These are phyloP conservation scores for Zasmidium cellare DNA, from an alignment of 2,329 filamentous ascomycete species.

Conservation along the genomic window DNA sequence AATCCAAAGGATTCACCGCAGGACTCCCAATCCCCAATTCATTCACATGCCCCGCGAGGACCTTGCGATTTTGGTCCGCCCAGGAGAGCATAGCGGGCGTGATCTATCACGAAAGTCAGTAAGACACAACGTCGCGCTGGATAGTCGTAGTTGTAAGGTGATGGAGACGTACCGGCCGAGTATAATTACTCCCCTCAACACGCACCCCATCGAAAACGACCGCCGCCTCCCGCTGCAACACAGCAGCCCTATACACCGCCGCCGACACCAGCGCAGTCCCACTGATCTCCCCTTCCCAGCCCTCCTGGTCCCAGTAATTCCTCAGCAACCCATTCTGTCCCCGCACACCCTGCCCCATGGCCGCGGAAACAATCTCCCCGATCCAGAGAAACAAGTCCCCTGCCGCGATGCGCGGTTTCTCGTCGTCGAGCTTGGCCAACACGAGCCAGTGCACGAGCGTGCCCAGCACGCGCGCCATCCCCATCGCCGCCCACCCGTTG, in stretches of 20 bases:
- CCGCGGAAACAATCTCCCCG: conserved; percentile 40
- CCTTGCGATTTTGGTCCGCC: conserved; percentile 43
- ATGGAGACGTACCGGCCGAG: conserved; percentile 4
- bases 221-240: conserved; percentile 1
- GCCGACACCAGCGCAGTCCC: conserved; percentile 1
- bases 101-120: conserved; percentile 1
- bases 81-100: conserved; percentile 33
- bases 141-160: too few relatives aligned
- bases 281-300: conserved; percentile 4
- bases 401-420: conserved; percentile 9
- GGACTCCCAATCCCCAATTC: conserved; percentile 41
- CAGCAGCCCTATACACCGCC: conserved; percentile 1
- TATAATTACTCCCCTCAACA: not conserved
- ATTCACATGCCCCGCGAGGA: conserved; percentile 39
- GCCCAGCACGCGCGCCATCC: conserved; percentile 49
- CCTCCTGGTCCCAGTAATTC: conserved; percentile 10
- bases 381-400: conserved; percentile 36
- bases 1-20: conserved; percentile 44
- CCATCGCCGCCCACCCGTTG: conserved; percentile 51
- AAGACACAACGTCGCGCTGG: not conserved
- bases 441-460: conserved; percentile 33
- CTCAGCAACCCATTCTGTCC: conserved; percentile 32
- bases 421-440: conserved; percentile 4
- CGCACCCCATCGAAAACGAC: not conserved
- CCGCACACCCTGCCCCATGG: conserved; percentile 25